Base-by-base conservation (phyloP, 169 alveolate species). In the Perkinsus olseni region DNA sequence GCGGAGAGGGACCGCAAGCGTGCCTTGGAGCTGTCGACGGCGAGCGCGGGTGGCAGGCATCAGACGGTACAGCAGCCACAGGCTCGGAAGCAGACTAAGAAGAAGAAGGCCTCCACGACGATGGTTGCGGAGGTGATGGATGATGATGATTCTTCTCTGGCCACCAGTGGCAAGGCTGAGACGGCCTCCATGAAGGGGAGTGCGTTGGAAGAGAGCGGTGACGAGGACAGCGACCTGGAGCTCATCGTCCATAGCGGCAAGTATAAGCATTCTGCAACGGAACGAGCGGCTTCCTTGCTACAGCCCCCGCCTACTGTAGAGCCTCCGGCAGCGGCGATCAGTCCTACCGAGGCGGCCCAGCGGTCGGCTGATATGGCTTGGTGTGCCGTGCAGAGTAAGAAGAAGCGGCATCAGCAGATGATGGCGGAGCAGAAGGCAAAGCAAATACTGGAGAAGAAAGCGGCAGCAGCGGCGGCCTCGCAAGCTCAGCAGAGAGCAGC, bases 51-150 rank as follows among this genome's bases (percentile, higher is more conserved):
- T 6, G 82, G 82, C 1, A 62, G 17, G 17, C 82, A 62, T 24
- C 82, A 62, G 82, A 62, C 82, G 82, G 82, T 62, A 24, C 82
- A 62, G 82, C 82, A 62, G 82, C 82, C 82, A 24, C 82, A 62
- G 34, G 82, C 82, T 21, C 82, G 82, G 82, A 62, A 62, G 82
- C 37, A 13, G 34, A 28, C 13, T 3, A 62, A 62, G 82, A 62
- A 62, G 82, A 62, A 62, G 82, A 24, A 8, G 13, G 10, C 82
- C 17, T 1, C 36, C 17, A 24, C 82, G 34, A 8, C 82, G 34
- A 28, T 24, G 34, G 82, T 3, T 4, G 31, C 34, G 1, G 82
- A 13, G 31, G 82, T 28, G 34, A 62, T 24, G 28, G 82, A 62
- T 3, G 31, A 62, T 21, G 82, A 62, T 62, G 82, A 62, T 28